Percentiles rank a stretch among this genome's conserved stretches.
Evolutionary conservation across 805 yeast species (phyloP).

Genomic region (Ogataea paradorogensis): DNA sequence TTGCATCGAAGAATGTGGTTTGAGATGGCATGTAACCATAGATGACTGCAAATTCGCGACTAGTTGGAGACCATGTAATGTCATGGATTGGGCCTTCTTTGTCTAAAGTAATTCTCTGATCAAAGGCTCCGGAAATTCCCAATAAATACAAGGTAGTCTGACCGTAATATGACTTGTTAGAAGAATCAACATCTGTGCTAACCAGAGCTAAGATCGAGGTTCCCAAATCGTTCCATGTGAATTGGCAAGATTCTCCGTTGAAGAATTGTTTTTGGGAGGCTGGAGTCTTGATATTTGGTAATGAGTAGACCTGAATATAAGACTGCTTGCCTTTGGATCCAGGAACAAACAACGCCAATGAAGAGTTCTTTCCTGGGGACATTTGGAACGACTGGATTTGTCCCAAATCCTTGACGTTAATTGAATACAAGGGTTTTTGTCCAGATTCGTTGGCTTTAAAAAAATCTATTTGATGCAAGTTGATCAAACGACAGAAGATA

Average conservation of each 20-base stretch:
- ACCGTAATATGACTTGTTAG: constrained; percentile 94
- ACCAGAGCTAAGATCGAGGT: constrained; percentile 92
- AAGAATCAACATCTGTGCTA: constrained; percentile 91
- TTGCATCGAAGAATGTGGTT: constrained; percentile 89
- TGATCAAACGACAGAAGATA: constrained; percentile 53
- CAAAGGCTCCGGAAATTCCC: constrained; percentile 90
- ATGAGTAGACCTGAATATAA: constrained; percentile 74
- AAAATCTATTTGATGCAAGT: constrained; percentile 63
- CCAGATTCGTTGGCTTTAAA: constrained; percentile 48
- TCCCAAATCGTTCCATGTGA: constrained; percentile 93
- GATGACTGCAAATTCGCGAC: constrained; percentile 95
- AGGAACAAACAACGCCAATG: constrained; percentile 87
- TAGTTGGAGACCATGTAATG: constrained; percentile 94
- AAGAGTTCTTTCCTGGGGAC: constrained; percentile 87
- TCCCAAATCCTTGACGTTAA: constrained; percentile 53
- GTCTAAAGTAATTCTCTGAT: constrained; percentile 80
- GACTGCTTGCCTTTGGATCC: constrained; percentile 90
- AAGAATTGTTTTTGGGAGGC: constrained; percentile 85
- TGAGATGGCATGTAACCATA: constrained; percentile 98
- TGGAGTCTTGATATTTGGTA: constrained; percentile 73
- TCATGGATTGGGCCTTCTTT: constrained; percentile 98
- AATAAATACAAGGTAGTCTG: constrained; percentile 88
- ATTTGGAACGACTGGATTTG: constrained; percentile 50
- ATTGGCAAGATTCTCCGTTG: constrained; percentile 90
- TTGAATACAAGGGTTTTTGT: constrained; percentile 54